Base-by-base conservation (phyloP, 352 stramenopile species). In the Thraustochytrium striatum region DNA sequence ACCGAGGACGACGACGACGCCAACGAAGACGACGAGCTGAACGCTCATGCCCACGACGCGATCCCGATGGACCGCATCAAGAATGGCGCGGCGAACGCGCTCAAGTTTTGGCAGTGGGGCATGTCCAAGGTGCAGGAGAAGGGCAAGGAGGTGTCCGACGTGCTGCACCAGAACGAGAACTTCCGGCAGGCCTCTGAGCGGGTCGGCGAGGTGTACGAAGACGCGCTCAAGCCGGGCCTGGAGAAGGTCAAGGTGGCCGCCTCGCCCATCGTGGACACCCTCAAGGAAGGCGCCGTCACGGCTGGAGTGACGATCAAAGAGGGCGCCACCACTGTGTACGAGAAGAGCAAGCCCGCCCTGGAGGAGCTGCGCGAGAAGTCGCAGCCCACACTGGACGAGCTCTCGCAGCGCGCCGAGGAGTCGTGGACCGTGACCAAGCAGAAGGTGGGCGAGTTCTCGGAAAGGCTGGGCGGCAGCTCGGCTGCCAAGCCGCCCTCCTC, bases 41-140 rank as follows among this genome's bases (percentile, higher is more conserved):
- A n/a, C n/a, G n/a, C n/a, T n/a, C n/a, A n/a, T n/a, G n/a, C n/a
- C n/a, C n/a, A 75, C 19, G 68, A 36, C 68, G 53, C 58, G 28
- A 80, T 80, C 30, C 70, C 70, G n/a, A 69, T 80, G 70, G 70
- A 80, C 58, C 79, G 79, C 57, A 28, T 80, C 55, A 69, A 80
- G 47, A 80, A 80, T 35, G 70, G 70, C 28, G 70, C 58, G 2
- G 33, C 58, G 21, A 69, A 72, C 30, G 70, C 70, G 25, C 57
- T 62, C 19, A 44, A 78, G 1, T 81, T 80, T 8, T 61, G 21
- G 70, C 38, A 70, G 19, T 80, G 55, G 55, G 70, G 70, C 57
- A 57, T 81, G 19, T 53, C 38, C 38, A 80, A 80, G 50, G 58
- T 80, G 0, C 5, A 52, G 11, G 58, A 69, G 1, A 52, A 80